A percentile compares a stretch with the other conserved stretches of the same genome.
phyloP scores from a whole-genome alignment of 306 rosid genomes.

The Sphenostylis stenocarpa region DNA sequence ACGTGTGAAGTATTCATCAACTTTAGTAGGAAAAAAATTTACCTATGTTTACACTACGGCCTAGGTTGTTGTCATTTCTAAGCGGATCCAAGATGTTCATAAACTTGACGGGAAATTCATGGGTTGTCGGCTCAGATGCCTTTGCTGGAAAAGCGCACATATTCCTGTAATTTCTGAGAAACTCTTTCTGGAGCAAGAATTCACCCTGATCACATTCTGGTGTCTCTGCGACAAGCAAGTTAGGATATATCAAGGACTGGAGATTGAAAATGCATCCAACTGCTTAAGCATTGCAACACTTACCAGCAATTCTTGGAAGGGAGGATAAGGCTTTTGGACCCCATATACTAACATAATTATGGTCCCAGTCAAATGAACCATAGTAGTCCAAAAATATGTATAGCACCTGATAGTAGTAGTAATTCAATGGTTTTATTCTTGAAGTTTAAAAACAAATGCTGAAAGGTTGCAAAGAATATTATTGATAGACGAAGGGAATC shows the following conservation, averaged over 20 bases:
- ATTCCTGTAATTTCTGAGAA: slow-evolving; percentile 52
- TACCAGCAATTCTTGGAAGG: slow-evolving; percentile 53
- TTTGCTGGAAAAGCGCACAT: slow-evolving; percentile 39
- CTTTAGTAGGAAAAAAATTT: slow-evolving; percentile 10
- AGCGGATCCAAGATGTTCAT: slow-evolving; percentile 79
- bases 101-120: slow-evolving; percentile 52
- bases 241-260: slow-evolving; percentile 23
- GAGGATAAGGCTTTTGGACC: slow-evolving; percentile 59
- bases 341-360: slow-evolving; percentile 50
- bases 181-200: slow-evolving; percentile 54
- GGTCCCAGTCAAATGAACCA: slow-evolving; percentile 62
- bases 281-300: slow-evolving; percentile 26
- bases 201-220: slow-evolving; percentile 38
- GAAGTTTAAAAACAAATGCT: slow-evolving; percentile 24
- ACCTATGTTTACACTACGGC: slow-evolving; percentile 69
- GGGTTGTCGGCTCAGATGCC: slow-evolving; percentile 26
- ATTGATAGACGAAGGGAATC: slow-evolving; percentile 18
- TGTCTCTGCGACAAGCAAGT: slow-evolving; percentile 42
- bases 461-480: slow-evolving; percentile 22
- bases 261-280: slow-evolving; percentile 18
- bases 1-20: neutral
- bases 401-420: slow-evolving; percentile 55
- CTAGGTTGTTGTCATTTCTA: slow-evolving; percentile 62
- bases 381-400: slow-evolving; percentile 70
- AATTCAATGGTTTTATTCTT: slow-evolving; percentile 29